Evolutionary conservation across 2,329 filamentous ascomycete species (phyloP).

Genomic region (Neofusicoccum ribis): DNA sequence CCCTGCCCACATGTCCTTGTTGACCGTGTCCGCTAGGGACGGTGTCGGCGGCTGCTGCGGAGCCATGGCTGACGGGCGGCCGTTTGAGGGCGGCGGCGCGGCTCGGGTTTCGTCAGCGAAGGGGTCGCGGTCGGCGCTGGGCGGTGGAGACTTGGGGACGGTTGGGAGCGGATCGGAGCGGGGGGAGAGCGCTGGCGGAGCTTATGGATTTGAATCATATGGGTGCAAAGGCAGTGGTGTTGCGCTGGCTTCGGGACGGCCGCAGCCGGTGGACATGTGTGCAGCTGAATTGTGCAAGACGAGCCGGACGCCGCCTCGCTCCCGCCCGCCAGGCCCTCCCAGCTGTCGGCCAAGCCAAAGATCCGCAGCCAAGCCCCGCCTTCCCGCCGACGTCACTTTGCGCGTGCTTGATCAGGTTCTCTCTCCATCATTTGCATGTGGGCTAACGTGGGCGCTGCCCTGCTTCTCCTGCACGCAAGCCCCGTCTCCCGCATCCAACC

Average conservation of each 20-base stretch:
- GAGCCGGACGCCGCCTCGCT: constrained; percentile 4
- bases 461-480: not conserved
- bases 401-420: not conserved
- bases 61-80: constrained; percentile 2
- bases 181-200: not conserved
- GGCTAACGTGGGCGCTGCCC: not conserved
- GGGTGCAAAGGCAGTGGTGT: constrained; percentile 3
- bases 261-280: not conserved
- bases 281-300: constrained; percentile 9
- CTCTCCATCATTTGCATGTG: not conserved
- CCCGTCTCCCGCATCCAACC: not conserved
- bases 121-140: not conserved
- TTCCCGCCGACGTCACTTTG: constrained; percentile 1
- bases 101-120: not conserved
- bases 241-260: constrained; percentile 7
- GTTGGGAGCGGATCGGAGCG: not conserved
- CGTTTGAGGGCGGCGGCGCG: not conserved
- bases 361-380: constrained; percentile 10
- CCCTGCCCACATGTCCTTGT: not conserved
- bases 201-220: not conserved
- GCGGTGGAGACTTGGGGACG: not conserved
- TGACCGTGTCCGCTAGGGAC: constrained; percentile 1
- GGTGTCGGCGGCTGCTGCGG: constrained; percentile 7
- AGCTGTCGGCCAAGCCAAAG: not conserved
- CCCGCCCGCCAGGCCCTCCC: not conserved